Percentiles rank a stretch among this genome's conserved stretches.
Evolutionary conservation across 805 yeast species (phyloP).

Genomic region (Hanseniaspora singularis): DNA sequence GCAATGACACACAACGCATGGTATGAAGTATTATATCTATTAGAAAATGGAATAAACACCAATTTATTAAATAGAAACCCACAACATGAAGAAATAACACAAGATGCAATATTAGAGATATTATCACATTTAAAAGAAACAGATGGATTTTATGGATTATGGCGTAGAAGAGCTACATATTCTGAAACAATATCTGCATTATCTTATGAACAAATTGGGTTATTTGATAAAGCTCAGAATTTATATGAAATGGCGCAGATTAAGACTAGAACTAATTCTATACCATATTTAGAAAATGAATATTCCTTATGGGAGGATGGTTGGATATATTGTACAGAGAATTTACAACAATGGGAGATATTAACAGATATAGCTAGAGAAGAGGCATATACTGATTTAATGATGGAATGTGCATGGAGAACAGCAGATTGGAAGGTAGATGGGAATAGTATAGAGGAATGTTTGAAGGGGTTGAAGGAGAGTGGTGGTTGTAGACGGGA

Average conservation of each 20-base stretch:
- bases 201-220: constrained; percentile 86
- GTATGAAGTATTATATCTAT: constrained; percentile 75
- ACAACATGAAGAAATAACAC: constrained; percentile 69
- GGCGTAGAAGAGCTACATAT: constrained; percentile 95
- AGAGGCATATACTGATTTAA: constrained; percentile 89
- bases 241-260: constrained; percentile 93
- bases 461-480: constrained; percentile 93
- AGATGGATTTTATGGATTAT: constrained; percentile 92
- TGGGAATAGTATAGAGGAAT: constrained; percentile 83
- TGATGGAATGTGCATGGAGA: constrained; percentile 98
- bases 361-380: constrained; percentile 92
- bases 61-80: constrained; percentile 46
- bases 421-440: constrained; percentile 98
- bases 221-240: constrained; percentile 90
- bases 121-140: constrained; percentile 83
- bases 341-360: constrained; percentile 95
- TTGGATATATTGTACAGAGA: constrained; percentile 95
- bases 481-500: constrained; percentile 97
- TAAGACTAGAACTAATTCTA: constrained; percentile 85
- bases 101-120: constrained; percentile 82
- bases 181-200: constrained; percentile 85
- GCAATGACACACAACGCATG: constrained; percentile 83
- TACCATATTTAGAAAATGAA: constrained; percentile 92
- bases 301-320: constrained; percentile 97
- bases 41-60: no score